A percentile compares a stretch with the other conserved stretches of the same genome.
Evolutionary conservation across 148 eudicot genomes (phyloP).

Genomic region (Arctostaphylos glauca): DNA sequence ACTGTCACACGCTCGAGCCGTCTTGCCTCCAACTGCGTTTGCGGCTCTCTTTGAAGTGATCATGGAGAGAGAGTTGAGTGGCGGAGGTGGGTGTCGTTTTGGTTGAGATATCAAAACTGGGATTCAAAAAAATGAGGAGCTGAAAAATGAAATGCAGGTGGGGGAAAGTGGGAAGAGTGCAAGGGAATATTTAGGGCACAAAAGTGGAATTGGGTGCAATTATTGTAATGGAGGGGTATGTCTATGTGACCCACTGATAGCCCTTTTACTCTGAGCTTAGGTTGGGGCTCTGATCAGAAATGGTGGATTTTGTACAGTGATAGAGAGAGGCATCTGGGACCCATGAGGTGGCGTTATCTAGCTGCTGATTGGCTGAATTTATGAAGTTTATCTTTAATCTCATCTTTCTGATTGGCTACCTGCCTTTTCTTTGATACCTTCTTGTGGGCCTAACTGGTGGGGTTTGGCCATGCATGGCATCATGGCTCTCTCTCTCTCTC

Average conservation of each 20-base stretch:
- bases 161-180: background rate
- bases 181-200: slow-evolving; percentile 15
- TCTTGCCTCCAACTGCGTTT: slow-evolving; percentile 68
- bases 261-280: background rate
- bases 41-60: slow-evolving; percentile 33
- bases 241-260: background rate
- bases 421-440: background rate
- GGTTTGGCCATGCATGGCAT: background rate
- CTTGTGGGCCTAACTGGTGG: background rate
- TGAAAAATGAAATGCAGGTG: background rate
- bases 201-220: background rate
- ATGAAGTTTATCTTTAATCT: background rate
- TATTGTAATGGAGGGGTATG: background rate
- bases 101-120: background rate
- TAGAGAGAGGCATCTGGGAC: background rate
- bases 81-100: background rate
- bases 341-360: background rate
- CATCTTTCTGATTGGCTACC: background rate
- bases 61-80: background rate
- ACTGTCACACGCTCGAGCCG: slow-evolving; percentile 71
- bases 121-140: background rate
- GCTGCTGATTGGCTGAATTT: background rate
- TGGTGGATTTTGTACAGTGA: background rate
- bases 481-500: background rate
- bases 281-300: background rate